Base-by-base conservation (phyloP, 164 flowering plant species). In the Tinospora cordifolia region DNA sequence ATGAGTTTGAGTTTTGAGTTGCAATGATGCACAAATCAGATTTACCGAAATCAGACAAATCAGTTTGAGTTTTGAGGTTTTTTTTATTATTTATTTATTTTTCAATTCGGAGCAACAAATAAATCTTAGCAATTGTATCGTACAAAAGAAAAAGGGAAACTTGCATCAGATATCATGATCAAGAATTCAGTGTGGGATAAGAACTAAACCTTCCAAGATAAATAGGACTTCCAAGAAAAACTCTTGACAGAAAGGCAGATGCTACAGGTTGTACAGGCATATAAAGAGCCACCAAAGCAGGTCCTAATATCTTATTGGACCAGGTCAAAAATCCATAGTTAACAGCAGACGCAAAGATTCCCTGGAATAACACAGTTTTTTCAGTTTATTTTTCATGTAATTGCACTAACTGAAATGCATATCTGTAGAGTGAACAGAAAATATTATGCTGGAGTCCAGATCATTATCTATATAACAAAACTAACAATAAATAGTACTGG, bases 201-300 rank as follows among this genome's bases (percentile, higher is more conserved):
- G 75, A 74, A 65, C 65, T 62, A 44, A 39, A 94, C 99, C 99
- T 95, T 84, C 99, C 98, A 74, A 95, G 78, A 79, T 86, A 95
- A 68, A 95, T 85, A 24, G 96, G 82, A 79, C 93, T 92, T 72
- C 99, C 97, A 69, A 95, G 91, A 80, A 95, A 92, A 74, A 92
- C 75, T 79, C 81, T 88, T 46, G 99, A 95, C 67, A 95, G 79
- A 26, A 92, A 78, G 63, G 99, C 93, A 71, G 98, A 92, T 49
- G 90, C 84, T 15, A 88, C 91, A 76, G 98, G 99, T 78, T 95
- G 99, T 71, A 95, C 93, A 12, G 99, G 99, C 75, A 83, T 88
- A 72, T 95, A 92, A 5, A 95, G 86, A 39, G 98, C 92, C 65
- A 95, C 98, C 79, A 95, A 65, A 59, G 98, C 79, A 62, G 99